These are phyloP conservation scores for Ogataea naganishii DNA, from an alignment of 805 yeast species.

Conservation along the genomic window DNA sequence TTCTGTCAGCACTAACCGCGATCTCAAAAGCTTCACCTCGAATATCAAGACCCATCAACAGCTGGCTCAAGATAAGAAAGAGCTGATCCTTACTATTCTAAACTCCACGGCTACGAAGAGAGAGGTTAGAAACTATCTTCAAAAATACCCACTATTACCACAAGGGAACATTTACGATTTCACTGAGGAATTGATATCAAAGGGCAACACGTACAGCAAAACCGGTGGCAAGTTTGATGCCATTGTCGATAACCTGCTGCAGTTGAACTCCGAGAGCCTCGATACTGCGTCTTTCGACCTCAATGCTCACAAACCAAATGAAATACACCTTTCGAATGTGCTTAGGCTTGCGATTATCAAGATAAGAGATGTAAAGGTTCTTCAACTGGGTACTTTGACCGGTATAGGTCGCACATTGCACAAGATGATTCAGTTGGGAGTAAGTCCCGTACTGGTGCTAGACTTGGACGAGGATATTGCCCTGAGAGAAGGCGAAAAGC, in stretches of 20 bases:
- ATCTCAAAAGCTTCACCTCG: too few species aligned
- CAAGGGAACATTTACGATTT: conserved; percentile 23
- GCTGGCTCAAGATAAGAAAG: conserved; percentile 44
- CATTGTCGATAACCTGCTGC: conserved; percentile 20
- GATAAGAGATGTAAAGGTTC: conserved; percentile 30
- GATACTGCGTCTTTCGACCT: too few species aligned
- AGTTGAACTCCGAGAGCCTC: conserved; percentile 1
- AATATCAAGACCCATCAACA: conserved; percentile 17
- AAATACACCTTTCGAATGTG: conserved; percentile 25
- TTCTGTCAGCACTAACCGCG: too few species aligned
- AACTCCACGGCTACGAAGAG: conserved; percentile 90
- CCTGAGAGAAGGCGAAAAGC: not conserved
- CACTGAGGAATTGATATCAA: too few species aligned
- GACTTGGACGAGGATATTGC: conserved; percentile 28
- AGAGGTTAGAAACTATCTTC: conserved; percentile 76
- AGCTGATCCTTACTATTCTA: conserved; percentile 73
- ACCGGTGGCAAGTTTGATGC: too few species aligned
- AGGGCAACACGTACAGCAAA: too few species aligned
- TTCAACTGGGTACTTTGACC: conserved; percentile 24
- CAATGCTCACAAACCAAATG: conserved; percentile 18
- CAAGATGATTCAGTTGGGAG: conserved; percentile 54
- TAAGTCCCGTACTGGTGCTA: conserved; percentile 61
- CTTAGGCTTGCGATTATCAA: conserved; percentile 50
- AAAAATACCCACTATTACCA: conserved; percentile 50
- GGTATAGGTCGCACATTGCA: conserved; percentile 51